These are phyloP conservation scores for Ambrosia trifida DNA, from an alignment of 129 eudicot genomes.

Conservation along the genomic window DNA sequence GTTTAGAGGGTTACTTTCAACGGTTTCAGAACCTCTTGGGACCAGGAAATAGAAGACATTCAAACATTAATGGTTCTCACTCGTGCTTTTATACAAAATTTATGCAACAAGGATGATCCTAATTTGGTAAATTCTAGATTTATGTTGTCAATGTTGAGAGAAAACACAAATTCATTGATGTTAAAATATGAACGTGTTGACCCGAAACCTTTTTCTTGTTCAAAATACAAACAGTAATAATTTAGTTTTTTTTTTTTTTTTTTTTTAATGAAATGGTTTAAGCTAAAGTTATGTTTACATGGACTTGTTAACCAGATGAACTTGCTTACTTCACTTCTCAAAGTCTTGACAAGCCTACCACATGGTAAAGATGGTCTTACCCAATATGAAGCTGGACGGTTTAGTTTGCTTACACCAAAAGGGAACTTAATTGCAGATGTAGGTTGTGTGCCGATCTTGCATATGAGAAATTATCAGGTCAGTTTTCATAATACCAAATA, in stretches of 20 bases:
- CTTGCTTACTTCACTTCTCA: slow-evolving; percentile 70
- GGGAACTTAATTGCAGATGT: slow-evolving; percentile 89
- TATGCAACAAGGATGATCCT: slow-evolving; percentile 35
- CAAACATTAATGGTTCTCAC: slow-evolving; percentile 83
- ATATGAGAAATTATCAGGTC: slow-evolving; percentile 98
- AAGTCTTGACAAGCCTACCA: slow-evolving; percentile 72
- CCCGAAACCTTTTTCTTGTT: too few species aligned
- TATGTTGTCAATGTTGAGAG: too few species aligned
- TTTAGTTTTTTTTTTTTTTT: neutral
- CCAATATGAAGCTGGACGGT: slow-evolving; percentile 77
- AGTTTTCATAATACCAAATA: slow-evolving; percentile 9
- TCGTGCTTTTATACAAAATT: slow-evolving; percentile 57
- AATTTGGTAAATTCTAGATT: slow-evolving; percentile 34
- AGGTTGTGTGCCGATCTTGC: slow-evolving; percentile 93
- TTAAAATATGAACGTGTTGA: too few species aligned
- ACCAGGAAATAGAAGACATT: slow-evolving; percentile 90
- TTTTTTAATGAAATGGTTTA: neutral
- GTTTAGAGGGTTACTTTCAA: slow-evolving; percentile 67
- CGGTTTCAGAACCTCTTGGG: slow-evolving; percentile 76
- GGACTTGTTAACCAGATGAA: slow-evolving; percentile 65
- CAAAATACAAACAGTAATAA: neutral
- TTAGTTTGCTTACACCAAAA: slow-evolving; percentile 62
- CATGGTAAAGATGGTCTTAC: slow-evolving; percentile 43
- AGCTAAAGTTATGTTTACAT: neutral
- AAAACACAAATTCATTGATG: too few species aligned